phyloP scores from a whole-genome alignment of 2,329 filamentous ascomycete species.

The Paecilomyces variotii region DNA sequence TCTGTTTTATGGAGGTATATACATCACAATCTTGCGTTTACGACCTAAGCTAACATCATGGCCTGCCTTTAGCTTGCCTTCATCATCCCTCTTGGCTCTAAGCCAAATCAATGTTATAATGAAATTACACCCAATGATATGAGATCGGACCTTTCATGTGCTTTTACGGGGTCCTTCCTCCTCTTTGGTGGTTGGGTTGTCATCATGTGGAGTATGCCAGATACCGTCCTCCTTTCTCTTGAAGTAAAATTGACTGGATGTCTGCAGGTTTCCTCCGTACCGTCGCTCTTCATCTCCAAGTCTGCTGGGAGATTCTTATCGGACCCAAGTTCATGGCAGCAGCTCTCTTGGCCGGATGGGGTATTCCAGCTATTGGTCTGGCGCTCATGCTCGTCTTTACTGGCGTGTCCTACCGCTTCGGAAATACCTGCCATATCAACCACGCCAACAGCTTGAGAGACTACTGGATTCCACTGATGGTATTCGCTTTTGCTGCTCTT shows the following conservation, averaged over 20 bases:
- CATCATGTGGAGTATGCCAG: conserved; percentile 64
- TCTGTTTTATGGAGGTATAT: conserved; percentile 72
- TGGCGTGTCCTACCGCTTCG: conserved; percentile 90
- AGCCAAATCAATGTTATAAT: conserved; percentile 77
- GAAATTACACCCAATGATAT: conserved; percentile 90
- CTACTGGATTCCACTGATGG: conserved; percentile 84
- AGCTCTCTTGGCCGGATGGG: conserved; percentile 74
- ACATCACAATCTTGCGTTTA: not conserved
- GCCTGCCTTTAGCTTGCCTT: conserved; percentile 62
- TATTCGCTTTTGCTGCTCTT: conserved; percentile 66
- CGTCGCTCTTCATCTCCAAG: conserved; percentile 88
- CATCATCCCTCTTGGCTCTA: conserved; percentile 72
- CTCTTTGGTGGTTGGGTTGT: conserved; percentile 78
- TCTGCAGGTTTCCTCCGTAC: conserved; percentile 69
- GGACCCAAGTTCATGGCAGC: conserved; percentile 84
- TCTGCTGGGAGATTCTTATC: conserved; percentile 92
- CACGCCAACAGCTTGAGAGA: conserved; percentile 72
- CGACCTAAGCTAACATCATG: not conserved
- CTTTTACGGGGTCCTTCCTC: conserved; percentile 77
- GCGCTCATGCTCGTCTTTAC: conserved; percentile 71
- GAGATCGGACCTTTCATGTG: conserved; percentile 72
- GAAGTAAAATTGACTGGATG: not conserved
- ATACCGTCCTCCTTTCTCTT: not conserved
- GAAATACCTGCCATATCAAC: conserved; percentile 88
- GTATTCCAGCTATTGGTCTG: conserved; percentile 68